These are phyloP conservation scores for Fallopia convolvulus DNA, from an alignment of 148 eudicot species.

Conservation along the genomic window DNA sequence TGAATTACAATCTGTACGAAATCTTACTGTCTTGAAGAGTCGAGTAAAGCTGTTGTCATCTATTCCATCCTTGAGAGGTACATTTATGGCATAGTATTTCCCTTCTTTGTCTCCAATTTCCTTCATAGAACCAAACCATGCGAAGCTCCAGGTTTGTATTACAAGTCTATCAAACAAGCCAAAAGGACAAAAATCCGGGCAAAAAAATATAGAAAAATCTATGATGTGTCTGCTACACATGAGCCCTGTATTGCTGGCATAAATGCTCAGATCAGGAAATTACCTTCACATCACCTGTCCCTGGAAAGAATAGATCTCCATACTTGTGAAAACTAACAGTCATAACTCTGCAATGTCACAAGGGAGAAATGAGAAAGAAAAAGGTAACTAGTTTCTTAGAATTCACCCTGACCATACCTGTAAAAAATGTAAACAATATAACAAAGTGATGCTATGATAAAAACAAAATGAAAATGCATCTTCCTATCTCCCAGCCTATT, in stretches of 20 bases:
- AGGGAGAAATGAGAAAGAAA: background rate
- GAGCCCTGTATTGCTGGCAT: background rate
- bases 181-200: background rate
- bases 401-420: background rate
- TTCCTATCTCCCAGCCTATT: background rate
- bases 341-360: conserved; percentile 70
- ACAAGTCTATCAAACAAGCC: conserved; percentile 7
- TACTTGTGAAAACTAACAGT: conserved; percentile 97
- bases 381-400: background rate
- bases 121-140: conserved; percentile 28
- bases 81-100: conserved; percentile 84
- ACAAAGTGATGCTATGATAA: background rate
- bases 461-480: background rate
- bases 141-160: conserved; percentile 9
- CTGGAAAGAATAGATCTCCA: conserved; percentile 95
- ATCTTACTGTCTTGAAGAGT: conserved; percentile 79
- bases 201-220: background rate
- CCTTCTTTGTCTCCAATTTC: conserved; percentile 97
- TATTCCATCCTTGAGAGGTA: conserved; percentile 96
- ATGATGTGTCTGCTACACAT: background rate
- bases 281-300: conserved; percentile 99
- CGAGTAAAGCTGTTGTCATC: conserved; percentile 87
- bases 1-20: background rate
- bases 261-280: background rate
- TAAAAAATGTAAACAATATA: background rate